Evolutionary conservation across 2,329 filamentous ascomycete genomes (phyloP).

Genomic region (Aureobasidium sp.): DNA sequence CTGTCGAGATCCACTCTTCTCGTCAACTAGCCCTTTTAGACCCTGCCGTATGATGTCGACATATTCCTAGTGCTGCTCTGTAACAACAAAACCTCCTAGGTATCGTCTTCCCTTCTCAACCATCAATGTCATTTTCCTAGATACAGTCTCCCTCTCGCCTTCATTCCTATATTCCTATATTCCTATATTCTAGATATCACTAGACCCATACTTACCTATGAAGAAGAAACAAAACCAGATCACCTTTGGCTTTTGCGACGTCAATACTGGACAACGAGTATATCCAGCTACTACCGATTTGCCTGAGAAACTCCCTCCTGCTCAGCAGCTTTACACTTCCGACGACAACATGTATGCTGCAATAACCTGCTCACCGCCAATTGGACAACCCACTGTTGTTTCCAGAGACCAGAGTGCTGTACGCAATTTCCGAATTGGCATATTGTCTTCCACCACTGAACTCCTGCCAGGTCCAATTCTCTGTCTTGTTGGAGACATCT

Average conservation of each 20-base stretch:
- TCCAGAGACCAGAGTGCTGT: conserved; percentile 32
- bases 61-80: conserved; percentile 4
- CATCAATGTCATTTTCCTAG: background rate
- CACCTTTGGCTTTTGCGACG: conserved; percentile 24
- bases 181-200: background rate
- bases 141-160: background rate
- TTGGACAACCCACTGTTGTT: conserved; percentile 65
- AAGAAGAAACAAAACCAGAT: conserved; percentile 15
- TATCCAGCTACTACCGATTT: conserved; percentile 24
- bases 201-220: background rate
- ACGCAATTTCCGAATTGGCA: background rate
- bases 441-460: background rate
- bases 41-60: background rate
- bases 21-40: background rate
- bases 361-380: conserved; percentile 57
- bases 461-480: conserved; percentile 46
- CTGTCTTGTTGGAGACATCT: conserved; percentile 61
- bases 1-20: conserved; percentile 7
- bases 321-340: conserved; percentile 12
- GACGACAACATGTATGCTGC: conserved; percentile 40
- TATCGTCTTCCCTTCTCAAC: background rate
- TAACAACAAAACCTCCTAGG: background rate
- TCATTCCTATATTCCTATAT: background rate
- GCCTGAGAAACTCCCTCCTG: conserved; percentile 25
- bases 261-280: conserved; percentile 25